Conservation (phyloP, 2,329 filamentous ascomycete genomes). For the Alternaria metachromatica region DNA sequence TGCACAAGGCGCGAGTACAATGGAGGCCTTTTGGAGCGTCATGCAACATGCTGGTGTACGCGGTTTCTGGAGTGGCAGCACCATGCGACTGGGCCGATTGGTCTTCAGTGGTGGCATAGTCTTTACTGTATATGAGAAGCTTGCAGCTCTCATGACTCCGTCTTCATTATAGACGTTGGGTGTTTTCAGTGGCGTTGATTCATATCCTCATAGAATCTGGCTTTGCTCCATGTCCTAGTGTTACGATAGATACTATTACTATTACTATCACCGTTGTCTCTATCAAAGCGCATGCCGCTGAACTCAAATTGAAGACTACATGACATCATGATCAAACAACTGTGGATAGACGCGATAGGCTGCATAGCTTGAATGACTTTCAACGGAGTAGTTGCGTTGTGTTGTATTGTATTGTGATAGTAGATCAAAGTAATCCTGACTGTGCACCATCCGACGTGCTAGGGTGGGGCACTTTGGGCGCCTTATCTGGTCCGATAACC, state of each 20-base stretch:
- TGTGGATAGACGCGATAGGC: not conserved
- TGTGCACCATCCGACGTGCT: not conserved
- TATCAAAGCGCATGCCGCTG: not conserved
- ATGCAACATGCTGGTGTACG: constrained; percentile 29
- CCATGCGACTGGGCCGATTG: constrained; percentile 37
- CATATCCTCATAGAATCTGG: not conserved
- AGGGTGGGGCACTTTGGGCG: not conserved
- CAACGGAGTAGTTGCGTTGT: not conserved
- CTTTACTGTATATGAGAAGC: constrained; percentile 43
- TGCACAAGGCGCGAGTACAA: constrained; percentile 31
- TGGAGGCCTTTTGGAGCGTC: constrained; percentile 31
- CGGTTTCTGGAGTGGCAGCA: constrained; percentile 42
- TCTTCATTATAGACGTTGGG: not conserved
- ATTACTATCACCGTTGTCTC: not conserved
- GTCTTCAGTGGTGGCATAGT: constrained; percentile 42
- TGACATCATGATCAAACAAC: not conserved
- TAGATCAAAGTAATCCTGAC: not conserved
- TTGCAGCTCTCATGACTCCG: constrained; percentile 17
- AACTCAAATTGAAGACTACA: fast-evolving
- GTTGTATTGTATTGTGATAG: not conserved
- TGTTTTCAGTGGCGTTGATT: no score
- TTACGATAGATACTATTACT: not conserved
- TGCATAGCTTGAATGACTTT: not conserved
- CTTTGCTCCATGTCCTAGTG: not conserved
- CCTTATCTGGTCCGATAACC: not conserved